Evolutionary conservation across 192 early-diverging fungal genomes (phyloP).

Genomic region (Dissophora ornata): DNA sequence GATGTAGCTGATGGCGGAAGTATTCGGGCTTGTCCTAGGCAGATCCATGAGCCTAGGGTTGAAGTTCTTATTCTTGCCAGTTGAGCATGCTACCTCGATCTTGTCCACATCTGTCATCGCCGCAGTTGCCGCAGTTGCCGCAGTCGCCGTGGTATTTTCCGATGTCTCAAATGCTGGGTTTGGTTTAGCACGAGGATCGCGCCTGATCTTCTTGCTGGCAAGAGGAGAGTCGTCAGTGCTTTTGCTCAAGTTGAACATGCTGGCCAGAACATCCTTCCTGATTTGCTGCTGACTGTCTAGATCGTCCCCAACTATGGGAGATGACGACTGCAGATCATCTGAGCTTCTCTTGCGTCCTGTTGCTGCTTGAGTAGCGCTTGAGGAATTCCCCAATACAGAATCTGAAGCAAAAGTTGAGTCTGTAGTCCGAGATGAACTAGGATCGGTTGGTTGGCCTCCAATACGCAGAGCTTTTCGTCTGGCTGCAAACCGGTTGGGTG

Average conservation of each 20-base stretch:
- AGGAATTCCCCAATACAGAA: too few relatives aligned
- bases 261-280: conserved; percentile 20
- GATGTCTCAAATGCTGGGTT: too few relatives aligned
- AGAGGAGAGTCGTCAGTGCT: neutral
- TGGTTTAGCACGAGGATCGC: conserved; percentile 5
- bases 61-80: neutral
- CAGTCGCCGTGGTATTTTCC: neutral
- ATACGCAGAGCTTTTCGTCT: too few relatives aligned
- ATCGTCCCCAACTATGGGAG: neutral
- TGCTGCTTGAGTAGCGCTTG: neutral
- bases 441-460: neutral
- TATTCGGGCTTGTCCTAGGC: conserved; percentile 62
- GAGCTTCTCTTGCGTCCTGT: conserved; percentile 26
- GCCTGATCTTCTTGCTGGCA: conserved; percentile 25
- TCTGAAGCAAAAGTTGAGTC: too few relatives aligned
- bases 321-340: neutral
- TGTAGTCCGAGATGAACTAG: conserved; percentile 6
- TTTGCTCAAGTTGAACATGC: conserved; percentile 37
- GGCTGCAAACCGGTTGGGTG: too few relatives aligned
- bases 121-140: neutral
- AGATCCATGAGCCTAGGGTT: conserved; percentile 27
- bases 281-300: neutral
- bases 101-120: conserved; percentile 25
- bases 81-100: conserved; percentile 17
- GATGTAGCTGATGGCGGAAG: conserved; percentile 74